Conservation (phyloP, 1,284 basidiomycete species). For the Heterobasidion parviporum region DNA sequence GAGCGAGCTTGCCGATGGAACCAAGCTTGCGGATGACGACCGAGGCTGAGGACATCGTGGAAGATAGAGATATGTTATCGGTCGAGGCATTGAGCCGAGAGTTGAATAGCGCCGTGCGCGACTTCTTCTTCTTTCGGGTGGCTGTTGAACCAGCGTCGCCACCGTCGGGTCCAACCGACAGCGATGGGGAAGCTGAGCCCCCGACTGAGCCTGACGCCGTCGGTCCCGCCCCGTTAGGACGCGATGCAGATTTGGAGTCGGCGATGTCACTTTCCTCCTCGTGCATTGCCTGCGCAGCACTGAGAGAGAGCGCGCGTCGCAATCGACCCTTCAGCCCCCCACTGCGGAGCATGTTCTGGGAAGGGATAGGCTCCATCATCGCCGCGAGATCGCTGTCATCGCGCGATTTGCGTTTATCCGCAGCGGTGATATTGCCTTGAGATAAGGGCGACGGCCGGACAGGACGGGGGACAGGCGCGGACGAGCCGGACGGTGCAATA, state of each 20-base stretch:
- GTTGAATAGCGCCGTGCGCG: constrained; percentile 73
- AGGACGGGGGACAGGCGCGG: constrained; percentile 37
- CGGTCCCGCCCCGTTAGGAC: neutral
- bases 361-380: constrained; percentile 37
- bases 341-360: constrained; percentile 34
- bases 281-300: constrained; percentile 46
- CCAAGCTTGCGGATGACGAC: constrained; percentile 98
- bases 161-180: constrained; percentile 16
- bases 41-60: constrained; percentile 93
- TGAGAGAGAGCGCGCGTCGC: constrained; percentile 67
- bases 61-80: constrained; percentile 95
- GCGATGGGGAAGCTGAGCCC: constrained; percentile 15
- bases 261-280: constrained; percentile 40
- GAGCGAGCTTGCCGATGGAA: constrained; percentile 85
- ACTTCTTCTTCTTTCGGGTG: constrained; percentile 54
- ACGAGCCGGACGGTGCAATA: constrained; percentile 25
- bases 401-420: constrained; percentile 68
- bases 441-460: constrained; percentile 71
- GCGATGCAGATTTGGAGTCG: constrained; percentile 10
- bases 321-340: constrained; percentile 72
- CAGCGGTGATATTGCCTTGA: constrained; percentile 55
- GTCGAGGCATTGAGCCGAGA: constrained; percentile 88
- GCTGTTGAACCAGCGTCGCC: constrained; percentile 35
- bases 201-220: neutral
- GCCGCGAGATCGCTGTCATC: constrained; percentile 55